Evolutionary conservation across 208 protist species (phyloP), one percentile per base, ranked within the genome.

Genomic region (Strigomonas galati): DNA sequence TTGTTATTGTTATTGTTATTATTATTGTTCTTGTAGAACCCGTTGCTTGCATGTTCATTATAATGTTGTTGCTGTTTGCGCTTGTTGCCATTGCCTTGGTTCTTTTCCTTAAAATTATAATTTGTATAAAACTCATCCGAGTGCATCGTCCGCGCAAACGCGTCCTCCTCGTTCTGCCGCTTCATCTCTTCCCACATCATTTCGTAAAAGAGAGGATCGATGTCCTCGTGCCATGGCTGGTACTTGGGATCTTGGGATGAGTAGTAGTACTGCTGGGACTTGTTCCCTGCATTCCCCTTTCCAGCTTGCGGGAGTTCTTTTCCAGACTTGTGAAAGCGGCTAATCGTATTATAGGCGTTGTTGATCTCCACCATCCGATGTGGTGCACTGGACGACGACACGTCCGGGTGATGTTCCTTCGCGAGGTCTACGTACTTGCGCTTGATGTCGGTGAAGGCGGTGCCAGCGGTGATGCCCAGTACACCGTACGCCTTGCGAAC

Each of bases 141-240:
- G 12, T 24, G 0, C 23, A 32, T 23, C 12, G 27, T 17, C 21
- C 37, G n/a, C 53, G 14, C 23, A 62, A 62, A 66, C 26, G 62
- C 28, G 52, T 55, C 21, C 28, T 67, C 67, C 63, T 66, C 62
- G 28, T 81, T 81, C 61, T 91, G 89, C 0, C 82, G 79, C 15
- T 82, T 78, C 87, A 95, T 93, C 76, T 95, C 87, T 30, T 93
- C 87, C 87, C 90, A 93, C 85, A 95, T 92, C 72, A 93, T 85
- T 59, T 95, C 90, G 69, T 95, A 95, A 65, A 95, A 75, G 26
- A 91, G 74, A 4, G 87, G 85, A 46, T 92, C 84, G 37, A 95
- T 65, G 59, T 95, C 89, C 57, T 95, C 90, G 63, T 93, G 81
- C 82, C 79, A 89, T 4, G 89, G 89, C 57, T 85, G 78, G 56